Evolutionary conservation across 345 rosid species (phyloP).

Genomic region (Firmiana major): DNA sequence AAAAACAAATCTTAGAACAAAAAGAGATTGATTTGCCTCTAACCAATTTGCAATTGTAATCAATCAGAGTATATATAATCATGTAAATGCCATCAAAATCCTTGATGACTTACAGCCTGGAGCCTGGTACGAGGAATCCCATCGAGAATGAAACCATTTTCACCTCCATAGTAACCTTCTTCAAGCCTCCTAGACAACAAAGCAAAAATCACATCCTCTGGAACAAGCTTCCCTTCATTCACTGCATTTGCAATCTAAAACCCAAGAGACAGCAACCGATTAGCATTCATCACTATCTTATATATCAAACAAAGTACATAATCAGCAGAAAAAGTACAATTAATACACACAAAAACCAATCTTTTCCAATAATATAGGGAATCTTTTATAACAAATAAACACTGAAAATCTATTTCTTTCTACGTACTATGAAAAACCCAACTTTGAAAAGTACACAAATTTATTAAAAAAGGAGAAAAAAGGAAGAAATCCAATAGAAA

Average conservation of each 20-base stretch:
- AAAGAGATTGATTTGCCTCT: background rate
- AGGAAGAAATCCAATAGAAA: background rate
- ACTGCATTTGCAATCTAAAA: conserved; percentile 40
- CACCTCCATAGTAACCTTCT: conserved; percentile 70
- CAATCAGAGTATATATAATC: background rate
- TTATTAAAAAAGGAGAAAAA: background rate
- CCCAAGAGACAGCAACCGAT: background rate
- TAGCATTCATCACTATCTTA: background rate
- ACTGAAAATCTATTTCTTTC: background rate
- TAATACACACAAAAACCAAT: background rate
- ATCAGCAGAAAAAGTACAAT: background rate
- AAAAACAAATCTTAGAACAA: conserved; percentile 4
- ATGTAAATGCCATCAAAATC: background rate
- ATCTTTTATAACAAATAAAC: background rate
- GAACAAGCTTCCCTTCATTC: conserved; percentile 67
- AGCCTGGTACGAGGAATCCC: conserved; percentile 81
- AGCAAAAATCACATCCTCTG: conserved; percentile 69
- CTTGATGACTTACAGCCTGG: conserved; percentile 60
- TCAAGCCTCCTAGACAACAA: conserved; percentile 78
- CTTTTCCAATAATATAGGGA: background rate
- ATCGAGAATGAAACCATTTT: conserved; percentile 89
- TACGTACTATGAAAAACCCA: background rate
- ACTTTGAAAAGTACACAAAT: background rate
- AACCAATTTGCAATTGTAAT: background rate
- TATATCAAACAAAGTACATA: background rate